A percentile compares a stretch with the other conserved stretches of the same genome.
Conservation (phyloP, 192 early-diverging fungal species). For the Coemansia sp. region DNA sequence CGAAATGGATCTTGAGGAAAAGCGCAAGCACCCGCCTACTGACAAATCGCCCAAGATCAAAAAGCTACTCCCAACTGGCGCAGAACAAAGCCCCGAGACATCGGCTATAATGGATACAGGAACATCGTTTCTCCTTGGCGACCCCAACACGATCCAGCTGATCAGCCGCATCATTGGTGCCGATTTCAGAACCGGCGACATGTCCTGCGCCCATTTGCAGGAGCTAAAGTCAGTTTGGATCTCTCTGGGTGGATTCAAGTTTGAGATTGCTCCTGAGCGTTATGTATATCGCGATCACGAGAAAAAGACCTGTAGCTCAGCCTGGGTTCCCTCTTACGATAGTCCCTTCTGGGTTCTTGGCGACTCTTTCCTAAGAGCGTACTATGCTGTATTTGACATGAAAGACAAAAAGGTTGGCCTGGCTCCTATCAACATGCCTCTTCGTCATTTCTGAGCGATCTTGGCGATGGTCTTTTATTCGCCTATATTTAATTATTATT, state of each 20-base stretch:
- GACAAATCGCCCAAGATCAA: constrained; percentile 48
- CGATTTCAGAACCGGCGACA: constrained; percentile 49
- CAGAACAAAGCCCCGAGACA: constrained; percentile 30
- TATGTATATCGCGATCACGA: constrained; percentile 48
- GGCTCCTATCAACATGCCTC: constrained; percentile 54
- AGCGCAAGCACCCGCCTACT: constrained; percentile 24
- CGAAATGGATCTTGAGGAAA: constrained; percentile 29
- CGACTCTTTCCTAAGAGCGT: constrained; percentile 51
- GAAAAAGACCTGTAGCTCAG: constrained; percentile 49
- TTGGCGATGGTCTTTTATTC: neutral
- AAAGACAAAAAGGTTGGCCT: constrained; percentile 50
- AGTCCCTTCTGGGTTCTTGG: constrained; percentile 56
- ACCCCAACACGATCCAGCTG: constrained; percentile 44
- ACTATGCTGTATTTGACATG: constrained; percentile 57
- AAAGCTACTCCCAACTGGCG: constrained; percentile 30
- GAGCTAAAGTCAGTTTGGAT: constrained; percentile 51
- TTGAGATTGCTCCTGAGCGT: constrained; percentile 49
- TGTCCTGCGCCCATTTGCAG: constrained; percentile 42
- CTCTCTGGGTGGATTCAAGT: constrained; percentile 47
- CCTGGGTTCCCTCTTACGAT: constrained; percentile 54
- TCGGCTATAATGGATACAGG: constrained; percentile 54
- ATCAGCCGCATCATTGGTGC: constrained; percentile 57
- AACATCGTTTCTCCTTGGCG: constrained; percentile 51
- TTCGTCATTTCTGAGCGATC: constrained; percentile 29
- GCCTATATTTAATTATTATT: neutral